phyloP scores from a whole-genome alignment of 306 rosid species.

The Abrus pulchellus region DNA sequence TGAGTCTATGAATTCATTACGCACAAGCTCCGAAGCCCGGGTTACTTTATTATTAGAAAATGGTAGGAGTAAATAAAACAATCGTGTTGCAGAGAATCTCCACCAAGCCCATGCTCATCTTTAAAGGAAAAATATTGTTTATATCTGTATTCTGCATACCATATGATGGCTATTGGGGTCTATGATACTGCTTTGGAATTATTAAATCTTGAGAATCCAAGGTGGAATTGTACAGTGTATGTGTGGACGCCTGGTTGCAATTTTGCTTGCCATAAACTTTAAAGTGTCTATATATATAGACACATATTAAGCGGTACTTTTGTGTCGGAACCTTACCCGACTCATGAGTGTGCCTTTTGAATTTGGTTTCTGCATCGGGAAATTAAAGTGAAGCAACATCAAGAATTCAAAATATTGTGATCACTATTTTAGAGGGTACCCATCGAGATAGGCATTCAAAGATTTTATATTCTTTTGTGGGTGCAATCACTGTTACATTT shows the following conservation, averaged over 20 bases:
- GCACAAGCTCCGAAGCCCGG: neutral
- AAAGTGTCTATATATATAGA: neutral
- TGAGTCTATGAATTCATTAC: neutral
- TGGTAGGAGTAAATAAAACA: neutral
- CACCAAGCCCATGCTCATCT: neutral
- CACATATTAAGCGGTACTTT: neutral
- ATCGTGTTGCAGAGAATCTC: constrained; percentile 4
- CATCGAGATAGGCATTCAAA: neutral
- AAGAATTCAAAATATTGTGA: neutral
- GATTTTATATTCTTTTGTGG: neutral
- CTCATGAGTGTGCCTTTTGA: neutral
- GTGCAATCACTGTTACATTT: neutral
- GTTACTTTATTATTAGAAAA: constrained; percentile 16
- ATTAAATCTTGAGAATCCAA: constrained; percentile 41
- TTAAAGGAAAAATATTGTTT: constrained; percentile 15
- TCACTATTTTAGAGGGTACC: neutral
- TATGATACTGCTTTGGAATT: neutral
- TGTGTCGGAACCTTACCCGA: constrained; percentile 18
- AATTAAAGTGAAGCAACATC: neutral
- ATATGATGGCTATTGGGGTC: constrained; percentile 19
- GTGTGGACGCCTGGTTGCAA: neutral
- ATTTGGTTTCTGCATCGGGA: neutral
- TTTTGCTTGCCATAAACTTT: constrained; percentile 37
- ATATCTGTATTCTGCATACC: constrained; percentile 9
- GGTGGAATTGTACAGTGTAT: constrained; percentile 30